phyloP scores from a whole-genome alignment of 371 early-diverging fungal genomes.

The Lichtheimia corymbifera region DNA sequence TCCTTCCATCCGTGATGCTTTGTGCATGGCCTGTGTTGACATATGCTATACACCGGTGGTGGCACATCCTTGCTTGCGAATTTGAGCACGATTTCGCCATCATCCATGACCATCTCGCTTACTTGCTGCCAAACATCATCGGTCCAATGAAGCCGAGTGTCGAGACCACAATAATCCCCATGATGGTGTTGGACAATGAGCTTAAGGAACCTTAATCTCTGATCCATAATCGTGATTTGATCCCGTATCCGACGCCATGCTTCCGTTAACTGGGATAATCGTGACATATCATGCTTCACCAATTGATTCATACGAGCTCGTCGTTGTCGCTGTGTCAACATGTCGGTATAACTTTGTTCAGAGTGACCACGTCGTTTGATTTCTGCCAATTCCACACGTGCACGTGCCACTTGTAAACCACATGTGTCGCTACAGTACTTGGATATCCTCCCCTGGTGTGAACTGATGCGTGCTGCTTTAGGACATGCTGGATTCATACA shows the following conservation, averaged over 20 bases:
- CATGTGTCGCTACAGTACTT: constrained; percentile 44
- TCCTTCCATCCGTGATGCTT: constrained; percentile 56
- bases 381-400: constrained; percentile 34
- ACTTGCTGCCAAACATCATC: constrained; percentile 37
- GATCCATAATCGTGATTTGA: constrained; percentile 21
- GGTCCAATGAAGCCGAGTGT: constrained; percentile 50
- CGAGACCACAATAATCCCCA: constrained; percentile 46
- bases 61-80: background rate
- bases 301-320: constrained; percentile 18
- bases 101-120: constrained; percentile 13
- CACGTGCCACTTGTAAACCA: constrained; percentile 46
- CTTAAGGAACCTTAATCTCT: constrained; percentile 18
- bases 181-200: constrained; percentile 23
- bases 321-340: constrained; percentile 15
- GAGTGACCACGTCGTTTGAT: constrained; percentile 25
- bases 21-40: constrained; percentile 35
- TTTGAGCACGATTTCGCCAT: constrained; percentile 4
- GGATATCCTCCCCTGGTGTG: constrained; percentile 33
- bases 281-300: constrained; percentile 31
- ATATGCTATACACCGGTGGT: constrained; percentile 11
- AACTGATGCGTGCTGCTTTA: constrained; percentile 30
- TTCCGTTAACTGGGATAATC: constrained; percentile 20
- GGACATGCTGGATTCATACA: constrained; percentile 49
- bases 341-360: constrained; percentile 7
- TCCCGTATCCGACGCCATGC: constrained; percentile 15